Percentiles rank a stretch among this genome's conserved stretches.
These are phyloP conservation scores for Daldinia vernicosa DNA, from an alignment of 495 filamentous ascomycete species.

Conservation along the genomic window DNA sequence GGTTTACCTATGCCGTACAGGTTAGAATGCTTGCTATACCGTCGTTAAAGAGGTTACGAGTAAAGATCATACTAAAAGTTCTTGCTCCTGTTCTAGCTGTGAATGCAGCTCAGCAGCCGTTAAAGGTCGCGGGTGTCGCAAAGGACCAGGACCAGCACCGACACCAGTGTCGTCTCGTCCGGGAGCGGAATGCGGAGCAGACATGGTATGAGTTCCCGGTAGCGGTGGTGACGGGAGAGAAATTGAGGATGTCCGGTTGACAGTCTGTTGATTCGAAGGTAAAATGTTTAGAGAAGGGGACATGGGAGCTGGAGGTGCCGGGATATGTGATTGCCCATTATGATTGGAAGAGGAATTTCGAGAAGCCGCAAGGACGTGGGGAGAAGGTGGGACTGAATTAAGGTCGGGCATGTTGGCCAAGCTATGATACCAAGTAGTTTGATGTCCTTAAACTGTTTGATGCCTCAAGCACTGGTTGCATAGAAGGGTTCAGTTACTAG, in stretches of 20 bases:
- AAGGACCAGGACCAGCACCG: constrained; percentile 70
- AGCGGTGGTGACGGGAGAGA: constrained; percentile 61
- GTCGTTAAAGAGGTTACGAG: background rate
- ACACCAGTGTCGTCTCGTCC: constrained; percentile 64
- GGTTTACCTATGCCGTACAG: constrained; percentile 73
- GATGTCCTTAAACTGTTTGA: background rate
- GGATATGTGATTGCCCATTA: constrained; percentile 40
- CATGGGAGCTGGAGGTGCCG: constrained; percentile 39
- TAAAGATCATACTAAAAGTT: constrained; percentile 77
- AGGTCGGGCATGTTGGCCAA: constrained; percentile 62
- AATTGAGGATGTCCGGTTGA: constrained; percentile 57
- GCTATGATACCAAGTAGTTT: constrained; percentile 5
- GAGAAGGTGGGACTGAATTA: constrained; percentile 66
- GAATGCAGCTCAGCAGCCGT: constrained; percentile 87
- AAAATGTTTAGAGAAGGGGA: constrained; percentile 58
- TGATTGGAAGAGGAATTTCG: constrained; percentile 43
- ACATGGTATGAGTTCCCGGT: constrained; percentile 54
- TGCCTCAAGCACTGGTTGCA: background rate
- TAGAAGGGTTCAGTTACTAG: constrained; percentile 1
- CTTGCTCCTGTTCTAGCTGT: constrained; percentile 91
- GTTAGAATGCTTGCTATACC: constrained; percentile 12
- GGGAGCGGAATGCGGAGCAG: constrained; percentile 35
- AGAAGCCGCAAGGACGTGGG: constrained; percentile 53
- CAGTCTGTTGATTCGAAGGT: constrained; percentile 62
- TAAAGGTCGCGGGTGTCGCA: constrained; percentile 83